phyloP scores from a whole-genome alignment of 2,329 filamentous ascomycete species.

The Coniochaeta ligniaria region DNA sequence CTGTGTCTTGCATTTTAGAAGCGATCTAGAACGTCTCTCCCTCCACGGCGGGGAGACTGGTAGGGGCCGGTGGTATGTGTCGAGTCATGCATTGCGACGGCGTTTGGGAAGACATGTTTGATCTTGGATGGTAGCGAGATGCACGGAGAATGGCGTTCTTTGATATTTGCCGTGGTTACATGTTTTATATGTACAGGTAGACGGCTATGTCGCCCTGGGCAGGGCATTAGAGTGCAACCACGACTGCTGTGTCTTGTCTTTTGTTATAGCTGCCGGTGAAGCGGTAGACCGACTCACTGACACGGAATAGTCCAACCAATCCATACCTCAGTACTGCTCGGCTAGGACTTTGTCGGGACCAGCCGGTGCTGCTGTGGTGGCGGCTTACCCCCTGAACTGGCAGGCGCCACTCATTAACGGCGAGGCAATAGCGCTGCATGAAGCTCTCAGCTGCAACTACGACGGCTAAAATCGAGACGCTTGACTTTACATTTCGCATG shows the following conservation, averaged over 20 bases:
- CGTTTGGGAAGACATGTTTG: not conserved
- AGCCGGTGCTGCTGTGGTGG: too few species aligned
- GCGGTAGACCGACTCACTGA: too few species aligned
- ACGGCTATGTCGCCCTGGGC: not conserved
- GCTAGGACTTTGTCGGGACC: too few species aligned
- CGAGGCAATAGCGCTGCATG: not conserved
- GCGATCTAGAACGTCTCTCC: not conserved
- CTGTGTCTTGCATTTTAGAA: not conserved
- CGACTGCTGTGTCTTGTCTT: too few species aligned
- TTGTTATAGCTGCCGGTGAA: too few species aligned
- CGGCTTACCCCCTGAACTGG: not conserved
- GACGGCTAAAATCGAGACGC: too few species aligned
- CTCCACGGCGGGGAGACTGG: not conserved
- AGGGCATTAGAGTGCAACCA: not conserved
- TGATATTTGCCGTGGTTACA: not conserved
- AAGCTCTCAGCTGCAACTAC: not conserved
- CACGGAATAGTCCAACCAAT: too few species aligned
- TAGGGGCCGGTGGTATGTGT: too few species aligned
- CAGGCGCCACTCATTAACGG: not conserved
- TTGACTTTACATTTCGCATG: too few species aligned
- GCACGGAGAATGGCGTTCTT: not conserved
- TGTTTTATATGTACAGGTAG: not conserved
- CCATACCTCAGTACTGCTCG: too few species aligned
- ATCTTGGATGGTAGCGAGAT: not conserved
- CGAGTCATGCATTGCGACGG: not conserved